Conservation (phyloP, 2,329 filamentous ascomycete genomes). For the Cytospora piceae region DNA sequence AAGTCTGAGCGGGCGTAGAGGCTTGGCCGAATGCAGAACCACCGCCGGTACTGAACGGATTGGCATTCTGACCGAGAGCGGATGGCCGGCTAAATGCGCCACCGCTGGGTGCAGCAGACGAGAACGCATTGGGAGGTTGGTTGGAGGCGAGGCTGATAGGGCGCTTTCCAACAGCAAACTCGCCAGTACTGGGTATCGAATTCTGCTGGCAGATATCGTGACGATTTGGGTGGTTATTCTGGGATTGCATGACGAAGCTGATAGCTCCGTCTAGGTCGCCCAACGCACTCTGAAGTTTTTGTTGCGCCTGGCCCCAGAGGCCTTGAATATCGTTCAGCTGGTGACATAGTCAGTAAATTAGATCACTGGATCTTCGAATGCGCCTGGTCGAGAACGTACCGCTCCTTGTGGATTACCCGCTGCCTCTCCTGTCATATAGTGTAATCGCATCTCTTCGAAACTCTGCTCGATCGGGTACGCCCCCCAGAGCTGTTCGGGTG, state of each 20-base stretch:
- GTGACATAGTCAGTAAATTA: neutral
- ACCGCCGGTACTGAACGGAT: slow-evolving; percentile 45
- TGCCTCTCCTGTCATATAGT: slow-evolving; percentile 66
- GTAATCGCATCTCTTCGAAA: slow-evolving; percentile 82
- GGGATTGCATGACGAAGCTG: slow-evolving; percentile 67
- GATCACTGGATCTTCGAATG: slow-evolving; percentile 29
- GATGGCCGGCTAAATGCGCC: slow-evolving; percentile 48
- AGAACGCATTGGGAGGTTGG: slow-evolving; percentile 35
- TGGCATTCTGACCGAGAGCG: slow-evolving; percentile 39
- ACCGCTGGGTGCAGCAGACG: slow-evolving; percentile 28
- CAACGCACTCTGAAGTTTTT: slow-evolving; percentile 73
- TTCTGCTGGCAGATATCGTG: slow-evolving; percentile 62
- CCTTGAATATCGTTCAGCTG: slow-evolving; percentile 64
- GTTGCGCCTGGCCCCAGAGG: slow-evolving; percentile 65
- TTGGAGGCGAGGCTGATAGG: slow-evolving; percentile 30
- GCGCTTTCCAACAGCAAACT: slow-evolving; percentile 48
- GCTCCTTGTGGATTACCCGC: slow-evolving; percentile 62
- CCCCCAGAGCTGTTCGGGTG: slow-evolving; percentile 82
- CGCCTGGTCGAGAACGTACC: slow-evolving; percentile 42
- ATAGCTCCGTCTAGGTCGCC: slow-evolving; percentile 73
- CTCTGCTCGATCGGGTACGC: slow-evolving; percentile 80
- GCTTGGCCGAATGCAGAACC: slow-evolving; percentile 36
- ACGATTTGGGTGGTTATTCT: slow-evolving; percentile 76
- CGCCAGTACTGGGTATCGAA: slow-evolving; percentile 47
- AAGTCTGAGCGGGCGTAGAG: slow-evolving; percentile 28